Percentiles rank a stretch among this genome's conserved stretches.
phyloP scores from a whole-genome alignment of 306 rosid species.

The Calophaca sinica region DNA sequence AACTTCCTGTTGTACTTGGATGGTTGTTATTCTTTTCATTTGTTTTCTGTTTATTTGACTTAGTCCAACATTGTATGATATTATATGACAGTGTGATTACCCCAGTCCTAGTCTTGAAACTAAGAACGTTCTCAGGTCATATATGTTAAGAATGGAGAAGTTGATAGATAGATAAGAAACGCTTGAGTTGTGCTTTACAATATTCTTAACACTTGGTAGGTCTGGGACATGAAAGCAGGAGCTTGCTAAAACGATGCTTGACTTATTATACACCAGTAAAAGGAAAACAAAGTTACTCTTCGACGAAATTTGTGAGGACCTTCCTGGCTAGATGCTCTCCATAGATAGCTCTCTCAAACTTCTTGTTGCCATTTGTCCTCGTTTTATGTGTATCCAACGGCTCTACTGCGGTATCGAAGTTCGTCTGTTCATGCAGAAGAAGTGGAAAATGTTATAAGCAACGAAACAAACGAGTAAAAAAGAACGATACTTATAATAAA shows the following conservation, averaged over 20 bases:
- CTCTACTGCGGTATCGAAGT: conserved; percentile 84
- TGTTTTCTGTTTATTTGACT: conserved; percentile 9
- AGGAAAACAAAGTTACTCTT: conserved; percentile 26
- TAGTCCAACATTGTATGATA: background rate
- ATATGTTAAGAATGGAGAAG: background rate
- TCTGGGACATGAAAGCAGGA: conserved; percentile 10
- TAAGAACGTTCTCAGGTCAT: background rate
- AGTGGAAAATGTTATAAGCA: conserved; percentile 10
- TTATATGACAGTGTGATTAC: too few species aligned
- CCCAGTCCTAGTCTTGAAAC: background rate
- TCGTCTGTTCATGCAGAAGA: conserved; percentile 65
- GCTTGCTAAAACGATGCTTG: background rate
- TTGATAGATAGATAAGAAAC: conserved; percentile 8
- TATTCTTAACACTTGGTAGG: background rate
- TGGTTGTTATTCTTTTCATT: background rate
- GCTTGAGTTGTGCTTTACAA: background rate
- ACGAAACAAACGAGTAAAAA: conserved; percentile 5
- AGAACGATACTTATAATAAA: background rate
- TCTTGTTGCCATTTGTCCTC: conserved; percentile 60
- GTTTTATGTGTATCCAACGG: conserved; percentile 71
- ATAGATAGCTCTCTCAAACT: conserved; percentile 70
- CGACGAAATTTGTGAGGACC: conserved; percentile 71
- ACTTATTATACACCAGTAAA: conserved; percentile 9
- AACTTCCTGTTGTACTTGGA: background rate
- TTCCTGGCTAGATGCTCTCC: conserved; percentile 85